Conservation (phyloP, 371 early-diverging fungal species). For the Amoeboaphelidium protococcarum region DNA sequence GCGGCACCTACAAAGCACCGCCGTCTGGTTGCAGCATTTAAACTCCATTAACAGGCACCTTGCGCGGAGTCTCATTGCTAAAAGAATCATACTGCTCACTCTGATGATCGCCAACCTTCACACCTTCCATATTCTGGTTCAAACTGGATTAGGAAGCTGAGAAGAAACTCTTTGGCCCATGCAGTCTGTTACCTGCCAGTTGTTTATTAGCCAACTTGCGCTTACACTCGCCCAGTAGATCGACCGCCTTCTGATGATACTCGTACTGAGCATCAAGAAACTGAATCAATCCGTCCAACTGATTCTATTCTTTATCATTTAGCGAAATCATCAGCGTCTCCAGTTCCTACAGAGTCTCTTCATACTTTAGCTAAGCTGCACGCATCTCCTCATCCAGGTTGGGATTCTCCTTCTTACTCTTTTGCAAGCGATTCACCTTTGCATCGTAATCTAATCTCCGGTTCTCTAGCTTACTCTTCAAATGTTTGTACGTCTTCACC, state of each 20-base stretch:
- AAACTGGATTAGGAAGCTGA: too few species aligned
- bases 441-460: slow-evolving; percentile 75
- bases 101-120: too few species aligned
- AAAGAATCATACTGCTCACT: too few species aligned
- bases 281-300: not conserved
- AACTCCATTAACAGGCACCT: too few species aligned
- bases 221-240: not conserved
- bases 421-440: slow-evolving; percentile 53
- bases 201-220: too few species aligned
- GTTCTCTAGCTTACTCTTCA: slow-evolving; percentile 58
- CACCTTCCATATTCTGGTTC: too few species aligned
- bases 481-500: slow-evolving; percentile 26
- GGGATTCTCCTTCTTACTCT: slow-evolving; percentile 63
- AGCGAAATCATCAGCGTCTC: slow-evolving; percentile 16
- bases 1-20: too few species aligned
- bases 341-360: slow-evolving; percentile 30
- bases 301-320: slow-evolving; percentile 11
- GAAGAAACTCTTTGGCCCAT: too few species aligned
- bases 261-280: not conserved
- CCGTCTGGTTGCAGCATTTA: too few species aligned
- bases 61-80: too few species aligned
- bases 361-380: slow-evolving; percentile 63
- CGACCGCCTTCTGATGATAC: not conserved
- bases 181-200: too few species aligned
- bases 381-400: slow-evolving; percentile 69